Evolutionary conservation across 495 filamentous ascomycete species (phyloP).

Genomic region (Rhizodiscina lignyota): DNA sequence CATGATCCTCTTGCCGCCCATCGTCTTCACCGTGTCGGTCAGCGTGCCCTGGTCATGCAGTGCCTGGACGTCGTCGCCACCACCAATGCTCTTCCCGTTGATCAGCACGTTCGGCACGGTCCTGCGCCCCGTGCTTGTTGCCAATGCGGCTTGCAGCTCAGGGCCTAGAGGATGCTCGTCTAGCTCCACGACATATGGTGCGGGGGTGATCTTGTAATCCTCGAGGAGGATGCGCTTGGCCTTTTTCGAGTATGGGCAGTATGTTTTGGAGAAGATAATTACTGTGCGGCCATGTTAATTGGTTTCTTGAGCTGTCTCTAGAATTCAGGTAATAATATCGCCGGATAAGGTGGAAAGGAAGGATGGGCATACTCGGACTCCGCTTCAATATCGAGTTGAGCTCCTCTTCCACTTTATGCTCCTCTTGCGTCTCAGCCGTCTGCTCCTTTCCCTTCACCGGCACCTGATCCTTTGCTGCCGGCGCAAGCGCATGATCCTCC

Average conservation of each 20-base stretch:
- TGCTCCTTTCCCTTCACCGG: constrained; percentile 21
- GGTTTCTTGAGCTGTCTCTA: constrained; percentile 8
- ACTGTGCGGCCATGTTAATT: constrained; percentile 30
- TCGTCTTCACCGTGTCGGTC: constrained; percentile 47
- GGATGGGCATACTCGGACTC: constrained; percentile 47
- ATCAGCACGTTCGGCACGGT: constrained; percentile 91
- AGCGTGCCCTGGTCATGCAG: constrained; percentile 55
- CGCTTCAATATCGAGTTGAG: constrained; percentile 64
- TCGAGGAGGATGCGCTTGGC: constrained; percentile 73
- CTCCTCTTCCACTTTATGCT: constrained; percentile 40
- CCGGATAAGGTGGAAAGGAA: background rate
- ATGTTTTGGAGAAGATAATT: constrained; percentile 89
- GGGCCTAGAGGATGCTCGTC: constrained; percentile 62
- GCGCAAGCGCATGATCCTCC: constrained; percentile 16
- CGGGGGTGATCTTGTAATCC: constrained; percentile 64
- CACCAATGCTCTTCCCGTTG: constrained; percentile 76
- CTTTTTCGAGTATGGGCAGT: constrained; percentile 67
- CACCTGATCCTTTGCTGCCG: constrained; percentile 14
- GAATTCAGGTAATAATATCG: constrained; percentile 2
- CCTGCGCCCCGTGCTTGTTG: constrained; percentile 52
- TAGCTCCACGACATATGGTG: constrained; percentile 80
- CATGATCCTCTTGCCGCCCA: constrained; percentile 56
- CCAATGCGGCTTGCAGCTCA: constrained; percentile 50
- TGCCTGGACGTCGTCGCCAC: constrained; percentile 67
- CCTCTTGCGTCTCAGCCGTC: constrained; percentile 36